Evolutionary conservation across 331 rosid species (phyloP).

Genomic region (Phaseolus coccineus): DNA sequence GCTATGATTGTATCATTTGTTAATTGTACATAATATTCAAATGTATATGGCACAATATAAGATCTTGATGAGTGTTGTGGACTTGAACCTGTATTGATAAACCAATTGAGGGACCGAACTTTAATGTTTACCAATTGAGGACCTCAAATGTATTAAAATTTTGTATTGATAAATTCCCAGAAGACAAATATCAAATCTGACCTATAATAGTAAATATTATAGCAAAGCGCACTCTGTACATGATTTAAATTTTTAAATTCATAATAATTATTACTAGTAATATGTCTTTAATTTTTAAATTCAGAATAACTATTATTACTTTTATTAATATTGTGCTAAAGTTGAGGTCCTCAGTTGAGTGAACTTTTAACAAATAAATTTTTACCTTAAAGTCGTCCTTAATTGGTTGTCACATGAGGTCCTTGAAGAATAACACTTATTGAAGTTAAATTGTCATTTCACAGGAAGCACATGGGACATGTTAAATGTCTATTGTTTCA

Average conservation of each 20-base stretch:
- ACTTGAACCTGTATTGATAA: neutral
- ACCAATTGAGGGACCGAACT: conserved; percentile 29
- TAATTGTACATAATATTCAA: conserved; percentile 48
- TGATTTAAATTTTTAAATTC: neutral
- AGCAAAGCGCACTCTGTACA: neutral
- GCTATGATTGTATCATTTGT: conserved; percentile 40
- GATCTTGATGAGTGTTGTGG: conserved; percentile 35
- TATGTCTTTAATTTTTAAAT: neutral
- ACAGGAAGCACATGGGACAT: neutral
- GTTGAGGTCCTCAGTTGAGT: neutral
- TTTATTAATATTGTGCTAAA: neutral
- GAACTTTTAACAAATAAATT: neutral
- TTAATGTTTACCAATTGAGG: conserved; percentile 38
- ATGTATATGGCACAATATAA: conserved; percentile 55
- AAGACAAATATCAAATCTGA: neutral
- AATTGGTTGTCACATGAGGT: neutral
- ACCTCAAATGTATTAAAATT: conserved; percentile 18
- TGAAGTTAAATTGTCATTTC: neutral
- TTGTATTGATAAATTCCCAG: neutral
- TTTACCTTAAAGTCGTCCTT: neutral
- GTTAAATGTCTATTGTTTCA: neutral
- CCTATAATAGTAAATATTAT: neutral
- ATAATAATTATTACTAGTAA: neutral
- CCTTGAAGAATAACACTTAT: neutral
- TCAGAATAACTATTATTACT: neutral